phyloP scores from a whole-genome alignment of 2,329 filamentous ascomycete species.

The Rugonectria rugulosa region DNA sequence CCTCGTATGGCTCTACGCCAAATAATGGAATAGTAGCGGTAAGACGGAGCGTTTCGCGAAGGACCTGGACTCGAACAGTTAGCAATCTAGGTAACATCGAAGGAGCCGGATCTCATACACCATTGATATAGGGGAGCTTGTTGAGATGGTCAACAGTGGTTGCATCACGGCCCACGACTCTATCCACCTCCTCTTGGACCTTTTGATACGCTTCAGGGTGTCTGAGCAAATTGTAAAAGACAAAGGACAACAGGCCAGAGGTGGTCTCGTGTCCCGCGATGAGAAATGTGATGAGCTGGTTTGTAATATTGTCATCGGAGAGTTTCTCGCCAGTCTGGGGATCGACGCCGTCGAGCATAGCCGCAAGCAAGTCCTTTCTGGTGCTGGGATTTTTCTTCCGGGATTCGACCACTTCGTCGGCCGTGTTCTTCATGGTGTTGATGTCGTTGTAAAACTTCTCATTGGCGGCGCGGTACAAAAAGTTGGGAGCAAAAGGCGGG shows the following conservation, averaged over 20 bases:
- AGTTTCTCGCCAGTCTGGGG: slow-evolving; percentile 72
- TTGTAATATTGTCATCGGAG: slow-evolving; percentile 67
- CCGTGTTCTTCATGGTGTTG: slow-evolving; percentile 60
- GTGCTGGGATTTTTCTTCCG: slow-evolving; percentile 62
- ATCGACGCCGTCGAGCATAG: slow-evolving; percentile 74
- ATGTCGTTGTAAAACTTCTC: slow-evolving; percentile 64
- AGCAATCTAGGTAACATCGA: background rate
- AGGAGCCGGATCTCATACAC: slow-evolving; percentile 38
- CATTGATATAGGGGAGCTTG: slow-evolving; percentile 71
- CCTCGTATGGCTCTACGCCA: slow-evolving; percentile 60
- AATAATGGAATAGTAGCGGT: slow-evolving; percentile 67
- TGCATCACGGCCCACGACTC: slow-evolving; percentile 64
- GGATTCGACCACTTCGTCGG: slow-evolving; percentile 66
- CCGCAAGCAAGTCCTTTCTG: slow-evolving; percentile 72
- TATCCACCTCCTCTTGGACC: slow-evolving; percentile 73
- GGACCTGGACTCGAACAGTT: slow-evolving; percentile 33
- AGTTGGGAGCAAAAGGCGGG: slow-evolving; percentile 54
- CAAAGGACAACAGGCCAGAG: slow-evolving; percentile 70
- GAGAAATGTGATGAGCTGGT: slow-evolving; percentile 78
- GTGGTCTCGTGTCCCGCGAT: slow-evolving; percentile 78
- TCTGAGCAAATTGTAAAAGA: slow-evolving; percentile 70
- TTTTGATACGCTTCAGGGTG: slow-evolving; percentile 66
- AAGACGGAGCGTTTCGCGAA: slow-evolving; percentile 72
- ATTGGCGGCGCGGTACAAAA: slow-evolving; percentile 58
- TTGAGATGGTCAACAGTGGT: slow-evolving; percentile 68